Evolutionary conservation across 2,329 filamentous ascomycete genomes (phyloP).

Genomic region (Claviceps fusiformis): DNA sequence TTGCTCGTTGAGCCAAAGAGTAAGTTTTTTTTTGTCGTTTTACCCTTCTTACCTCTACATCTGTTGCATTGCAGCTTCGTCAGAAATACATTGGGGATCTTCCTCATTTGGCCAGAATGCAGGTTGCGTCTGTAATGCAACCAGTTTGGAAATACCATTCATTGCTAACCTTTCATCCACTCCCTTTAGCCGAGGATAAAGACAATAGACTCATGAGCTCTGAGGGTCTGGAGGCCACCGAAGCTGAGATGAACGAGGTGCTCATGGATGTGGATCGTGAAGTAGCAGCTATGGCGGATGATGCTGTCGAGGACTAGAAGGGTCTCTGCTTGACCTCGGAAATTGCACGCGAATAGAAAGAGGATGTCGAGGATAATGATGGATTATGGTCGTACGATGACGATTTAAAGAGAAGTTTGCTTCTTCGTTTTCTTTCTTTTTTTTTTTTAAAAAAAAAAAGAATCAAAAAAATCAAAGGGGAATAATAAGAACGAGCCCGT

Average conservation of each 20-base stretch:
- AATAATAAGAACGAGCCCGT: too few relatives aligned
- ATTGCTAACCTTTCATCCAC: not conserved
- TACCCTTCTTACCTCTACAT: not conserved
- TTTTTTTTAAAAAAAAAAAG: too few relatives aligned
- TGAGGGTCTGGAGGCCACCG: slow-evolving; percentile 49
- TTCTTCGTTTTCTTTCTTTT: too few relatives aligned
- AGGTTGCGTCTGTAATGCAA: not conserved
- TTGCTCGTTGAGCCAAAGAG: slow-evolving; percentile 68
- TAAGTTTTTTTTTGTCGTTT: slow-evolving; percentile 19
- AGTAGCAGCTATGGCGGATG: slow-evolving; percentile 13
- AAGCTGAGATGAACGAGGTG: slow-evolving; percentile 45
- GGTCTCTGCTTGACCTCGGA: not conserved
- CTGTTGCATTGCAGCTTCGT: not conserved
- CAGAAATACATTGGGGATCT: not conserved
- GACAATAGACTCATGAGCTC: slow-evolving; percentile 56
- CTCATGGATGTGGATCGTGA: slow-evolving; percentile 30
- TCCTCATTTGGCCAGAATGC: not conserved
- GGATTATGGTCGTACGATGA: too few relatives aligned
- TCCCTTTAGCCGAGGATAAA: slow-evolving; percentile 47
- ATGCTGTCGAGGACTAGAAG: slow-evolving; percentile 8
- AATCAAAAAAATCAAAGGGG: too few relatives aligned
- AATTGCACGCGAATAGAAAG: too few relatives aligned
- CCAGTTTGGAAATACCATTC: not conserved
- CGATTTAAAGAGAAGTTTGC: too few relatives aligned
- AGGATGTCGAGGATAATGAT: not conserved